These are phyloP conservation scores for Nakazawaea wickerhamii DNA, from an alignment of 805 yeast genomes.

Conservation along the genomic window DNA sequence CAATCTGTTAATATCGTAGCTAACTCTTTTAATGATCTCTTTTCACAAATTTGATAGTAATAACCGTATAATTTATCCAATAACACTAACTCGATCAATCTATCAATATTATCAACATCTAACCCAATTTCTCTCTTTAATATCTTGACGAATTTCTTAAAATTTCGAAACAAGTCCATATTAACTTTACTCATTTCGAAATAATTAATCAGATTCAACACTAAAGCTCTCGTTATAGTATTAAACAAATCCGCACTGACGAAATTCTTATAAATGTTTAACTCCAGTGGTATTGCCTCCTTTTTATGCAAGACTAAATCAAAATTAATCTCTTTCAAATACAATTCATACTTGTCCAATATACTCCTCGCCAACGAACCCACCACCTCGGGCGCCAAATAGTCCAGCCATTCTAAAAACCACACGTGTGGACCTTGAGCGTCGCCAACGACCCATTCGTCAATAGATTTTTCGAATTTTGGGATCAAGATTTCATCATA, in stretches of 20 bases:
- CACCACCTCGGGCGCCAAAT: slow-evolving; percentile 13
- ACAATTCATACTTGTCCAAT: slow-evolving; percentile 17
- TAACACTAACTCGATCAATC: background rate
- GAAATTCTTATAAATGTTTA: slow-evolving; percentile 29
- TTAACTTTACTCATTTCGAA: background rate
- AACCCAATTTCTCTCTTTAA: background rate
- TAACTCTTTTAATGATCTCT: background rate
- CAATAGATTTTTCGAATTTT: slow-evolving; percentile 28
- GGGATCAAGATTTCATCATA: slow-evolving; percentile 30
- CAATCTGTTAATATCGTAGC: background rate
- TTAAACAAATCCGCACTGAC: slow-evolving; percentile 21
- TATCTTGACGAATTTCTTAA: slow-evolving; percentile 1
- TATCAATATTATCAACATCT: background rate
- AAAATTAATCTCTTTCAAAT: slow-evolving; percentile 3
- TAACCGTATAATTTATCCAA: slow-evolving; percentile 1
- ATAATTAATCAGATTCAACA: slow-evolving; percentile 53
- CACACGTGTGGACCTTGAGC: slow-evolving; percentile 19
- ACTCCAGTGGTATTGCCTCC: slow-evolving; percentile 12
- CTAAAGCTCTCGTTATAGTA: slow-evolving; percentile 31
- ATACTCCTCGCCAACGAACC: slow-evolving; percentile 15
- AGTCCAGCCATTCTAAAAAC: slow-evolving; percentile 24
- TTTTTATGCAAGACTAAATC: slow-evolving; percentile 5
- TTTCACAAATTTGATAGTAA: background rate
- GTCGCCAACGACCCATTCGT: slow-evolving; percentile 28
- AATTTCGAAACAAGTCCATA: background rate